Evolutionary conservation across 2,329 filamentous ascomycete species (phyloP), one percentile per base, ranked within the genome.

Genomic region (Lachnellula cervina): DNA sequence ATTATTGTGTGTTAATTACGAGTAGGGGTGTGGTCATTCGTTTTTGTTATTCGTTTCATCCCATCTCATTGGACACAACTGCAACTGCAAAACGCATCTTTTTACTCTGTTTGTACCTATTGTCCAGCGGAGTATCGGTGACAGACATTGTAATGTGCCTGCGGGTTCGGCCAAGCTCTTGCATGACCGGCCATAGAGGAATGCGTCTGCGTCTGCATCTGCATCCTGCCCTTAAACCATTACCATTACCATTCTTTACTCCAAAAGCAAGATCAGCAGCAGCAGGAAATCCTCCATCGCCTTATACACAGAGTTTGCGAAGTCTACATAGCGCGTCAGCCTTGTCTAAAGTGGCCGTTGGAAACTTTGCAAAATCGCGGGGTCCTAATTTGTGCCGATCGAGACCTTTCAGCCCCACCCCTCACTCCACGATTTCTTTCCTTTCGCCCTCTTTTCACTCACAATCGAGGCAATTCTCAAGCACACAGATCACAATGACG

Each of bases 401-500:
- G 5, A 46, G 57, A 47, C 40, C 45, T 51, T 58, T 56, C 38
- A 51, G 55, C 61, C 58, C 59, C 61, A 59, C 62, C 56, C 60
- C 56, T 43, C 43, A 34, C 44, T 40, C 42, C 7, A 42, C 49
- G 14, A 23, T 14, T 11, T 32, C 44, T 50, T 37, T 43, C 46
- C 52, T 52, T 55, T 51, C 38, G 42, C 51, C 44, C 46, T 50
- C 51, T 40, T 17, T 49, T 55, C 47, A 51, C 53, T 35, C 49
- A 55, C 43, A 49, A 21, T 55, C 25, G 13, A 69, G 69, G 52
- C 63, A 53, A 40, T 81, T 84, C 68, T 78, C 77, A 60, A 76
- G 70, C 64, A 83, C 80, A 61, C 65, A 76, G 65, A 69, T 76
- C 74, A 78, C 75, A 70, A 97, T 97, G 92, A 83, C 84, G 66